phyloP scores from a whole-genome alignment of 352 stramenopile genomes.

The Globisporangium apiculatum region DNA sequence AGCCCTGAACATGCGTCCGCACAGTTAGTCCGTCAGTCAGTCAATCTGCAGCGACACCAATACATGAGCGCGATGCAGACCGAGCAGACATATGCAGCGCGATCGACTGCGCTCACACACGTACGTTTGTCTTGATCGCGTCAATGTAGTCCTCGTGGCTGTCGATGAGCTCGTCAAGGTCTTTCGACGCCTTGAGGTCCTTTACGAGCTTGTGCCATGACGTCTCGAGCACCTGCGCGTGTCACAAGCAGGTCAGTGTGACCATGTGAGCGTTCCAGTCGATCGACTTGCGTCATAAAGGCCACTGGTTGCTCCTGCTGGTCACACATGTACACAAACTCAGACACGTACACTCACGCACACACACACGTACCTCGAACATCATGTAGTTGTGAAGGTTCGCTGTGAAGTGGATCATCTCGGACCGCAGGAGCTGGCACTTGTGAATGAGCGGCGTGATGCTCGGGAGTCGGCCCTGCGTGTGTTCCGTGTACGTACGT shows the following conservation, averaged over 20 bases:
- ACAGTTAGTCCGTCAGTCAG: background rate
- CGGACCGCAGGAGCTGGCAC: constrained; percentile 92
- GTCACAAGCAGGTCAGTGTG: background rate
- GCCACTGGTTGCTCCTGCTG: no score
- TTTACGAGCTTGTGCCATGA: constrained; percentile 92
- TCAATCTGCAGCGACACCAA: background rate
- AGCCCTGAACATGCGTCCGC: constrained; percentile 35
- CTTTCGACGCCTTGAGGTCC: constrained; percentile 84
- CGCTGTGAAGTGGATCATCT: constrained; percentile 98
- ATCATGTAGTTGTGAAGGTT: constrained; percentile 99
- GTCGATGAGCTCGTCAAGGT: constrained; percentile 94
- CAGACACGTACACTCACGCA: background rate
- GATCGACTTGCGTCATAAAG: no score
- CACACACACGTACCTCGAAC: constrained; percentile 83
- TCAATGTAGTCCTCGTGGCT: constrained; percentile 94
- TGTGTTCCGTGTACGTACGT: no score
- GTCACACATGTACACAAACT: no score
- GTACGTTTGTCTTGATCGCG: constrained; percentile 84
- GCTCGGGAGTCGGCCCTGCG: constrained; percentile 45
- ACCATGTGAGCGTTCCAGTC: no score
- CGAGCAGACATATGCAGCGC: background rate
- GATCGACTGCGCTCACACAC: background rate
- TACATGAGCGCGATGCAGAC: background rate
- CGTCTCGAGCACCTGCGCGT: constrained; percentile 77
- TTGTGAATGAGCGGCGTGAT: constrained; percentile 81